Evolutionary conservation across 345 rosid species (phyloP).

Genomic region (Sonneratia alba): DNA sequence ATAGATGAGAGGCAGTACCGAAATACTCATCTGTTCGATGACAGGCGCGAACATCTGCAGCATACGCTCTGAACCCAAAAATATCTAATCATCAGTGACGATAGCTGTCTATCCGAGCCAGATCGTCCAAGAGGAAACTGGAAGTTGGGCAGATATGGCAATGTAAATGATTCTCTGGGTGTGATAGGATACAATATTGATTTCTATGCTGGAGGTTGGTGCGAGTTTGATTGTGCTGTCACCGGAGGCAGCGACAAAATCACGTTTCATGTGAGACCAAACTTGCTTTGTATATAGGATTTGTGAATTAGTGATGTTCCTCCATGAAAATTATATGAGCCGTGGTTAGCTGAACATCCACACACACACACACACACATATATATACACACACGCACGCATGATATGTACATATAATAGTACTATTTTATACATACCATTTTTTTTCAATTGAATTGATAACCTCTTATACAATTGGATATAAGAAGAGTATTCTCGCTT

Average conservation of each 20-base stretch:
- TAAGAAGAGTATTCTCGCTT: too few species aligned
- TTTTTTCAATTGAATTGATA: too few species aligned
- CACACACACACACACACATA: background rate
- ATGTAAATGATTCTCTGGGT: background rate
- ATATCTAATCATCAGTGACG: too few species aligned
- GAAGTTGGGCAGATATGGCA: background rate
- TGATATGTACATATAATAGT: too few species aligned
- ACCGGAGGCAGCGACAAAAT: slow-evolving; percentile 30
- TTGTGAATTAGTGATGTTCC: background rate
- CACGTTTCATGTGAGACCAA: slow-evolving; percentile 22
- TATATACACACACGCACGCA: background rate
- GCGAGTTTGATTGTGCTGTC: slow-evolving; percentile 26
- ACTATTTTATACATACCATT: too few species aligned
- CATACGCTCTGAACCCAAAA: too few species aligned
- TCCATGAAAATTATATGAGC: background rate
- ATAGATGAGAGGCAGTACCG: background rate
- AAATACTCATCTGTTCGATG: too few species aligned
- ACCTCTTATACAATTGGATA: too few species aligned
- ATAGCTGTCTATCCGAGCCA: too few species aligned
- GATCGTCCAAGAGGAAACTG: too few species aligned
- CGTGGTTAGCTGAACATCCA: background rate
- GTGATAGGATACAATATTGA: slow-evolving; percentile 18
- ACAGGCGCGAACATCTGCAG: too few species aligned
- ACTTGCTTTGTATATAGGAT: background rate
- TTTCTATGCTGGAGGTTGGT: slow-evolving; percentile 22